These are phyloP conservation scores for Aureoboletus auriporus DNA, from an alignment of 768 basidiomycete genomes.

Conservation along the genomic window DNA sequence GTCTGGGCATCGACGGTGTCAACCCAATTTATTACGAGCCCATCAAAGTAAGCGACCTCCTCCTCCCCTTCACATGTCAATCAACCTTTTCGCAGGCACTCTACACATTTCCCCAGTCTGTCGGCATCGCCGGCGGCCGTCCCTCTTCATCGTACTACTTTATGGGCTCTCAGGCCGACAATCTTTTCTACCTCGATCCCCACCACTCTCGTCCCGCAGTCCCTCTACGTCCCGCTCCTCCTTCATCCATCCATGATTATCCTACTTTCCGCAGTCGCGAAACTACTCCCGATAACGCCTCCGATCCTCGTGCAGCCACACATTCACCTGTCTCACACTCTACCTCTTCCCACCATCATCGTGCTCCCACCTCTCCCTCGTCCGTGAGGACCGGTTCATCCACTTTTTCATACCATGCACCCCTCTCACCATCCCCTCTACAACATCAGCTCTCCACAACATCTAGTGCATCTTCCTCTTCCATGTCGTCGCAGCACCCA, in stretches of 20 bases:
- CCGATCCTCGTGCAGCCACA: slow-evolving; percentile 22
- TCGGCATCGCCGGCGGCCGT: slow-evolving; percentile 94
- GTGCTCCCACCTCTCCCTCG: slow-evolving; percentile 46
- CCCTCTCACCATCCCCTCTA: slow-evolving; percentile 59
- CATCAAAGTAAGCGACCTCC: slow-evolving; percentile 50
- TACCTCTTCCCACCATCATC: slow-evolving; percentile 27
- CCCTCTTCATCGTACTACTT: slow-evolving; percentile 99
- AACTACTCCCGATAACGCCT: slow-evolving; percentile 29
- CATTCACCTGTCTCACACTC: slow-evolving; percentile 24
- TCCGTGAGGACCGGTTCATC: slow-evolving; percentile 48
- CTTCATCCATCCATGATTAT: slow-evolving; percentile 20
- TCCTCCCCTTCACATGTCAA: background rate
- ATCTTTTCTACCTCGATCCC: slow-evolving; percentile 79
- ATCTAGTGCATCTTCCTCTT: slow-evolving; percentile 29
- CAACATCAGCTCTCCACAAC: slow-evolving; percentile 57
- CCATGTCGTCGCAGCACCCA: slow-evolving; percentile 30
- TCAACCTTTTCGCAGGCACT: slow-evolving; percentile 48
- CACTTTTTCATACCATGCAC: slow-evolving; percentile 53
- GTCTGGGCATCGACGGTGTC: slow-evolving; percentile 88
- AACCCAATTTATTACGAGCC: slow-evolving; percentile 94
- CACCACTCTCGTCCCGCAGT: slow-evolving; percentile 76
- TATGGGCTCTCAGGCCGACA: slow-evolving; percentile 87
- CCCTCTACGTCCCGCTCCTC: slow-evolving; percentile 55
- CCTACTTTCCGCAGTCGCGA: slow-evolving; percentile 23
- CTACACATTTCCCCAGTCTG: slow-evolving; percentile 91